Evolutionary conservation across 331 rosid genomes (phyloP).

Genomic region (Quercus lobata): DNA sequence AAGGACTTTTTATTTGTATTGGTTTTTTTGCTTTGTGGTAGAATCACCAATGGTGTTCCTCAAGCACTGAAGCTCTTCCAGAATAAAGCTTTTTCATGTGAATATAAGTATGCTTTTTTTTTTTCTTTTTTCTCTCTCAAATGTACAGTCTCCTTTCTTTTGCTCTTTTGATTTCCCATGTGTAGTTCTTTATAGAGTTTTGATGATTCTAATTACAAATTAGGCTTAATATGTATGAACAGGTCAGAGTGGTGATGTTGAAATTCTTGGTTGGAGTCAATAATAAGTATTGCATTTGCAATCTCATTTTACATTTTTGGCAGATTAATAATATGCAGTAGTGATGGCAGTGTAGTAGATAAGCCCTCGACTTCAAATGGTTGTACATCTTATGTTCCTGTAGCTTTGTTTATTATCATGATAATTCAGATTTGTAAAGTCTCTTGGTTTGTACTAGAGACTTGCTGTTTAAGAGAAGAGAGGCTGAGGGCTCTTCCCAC

Average conservation of each 20-base stretch:
- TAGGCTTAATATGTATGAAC: background rate
- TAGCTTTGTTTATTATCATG: background rate
- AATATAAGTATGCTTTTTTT: conserved; percentile 63
- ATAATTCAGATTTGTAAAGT: background rate
- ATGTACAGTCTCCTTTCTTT: conserved; percentile 1
- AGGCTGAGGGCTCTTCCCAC: too few relatives aligned
- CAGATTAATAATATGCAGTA: too few relatives aligned
- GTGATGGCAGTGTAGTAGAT: too few relatives aligned
- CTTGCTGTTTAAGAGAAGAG: too few relatives aligned
- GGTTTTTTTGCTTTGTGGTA: conserved; percentile 21
- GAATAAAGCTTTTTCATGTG: conserved; percentile 84
- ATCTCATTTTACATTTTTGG: background rate
- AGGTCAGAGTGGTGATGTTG: background rate
- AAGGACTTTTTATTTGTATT: conserved; percentile 1
- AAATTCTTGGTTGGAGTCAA: background rate
- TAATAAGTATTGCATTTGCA: background rate
- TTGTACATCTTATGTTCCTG: background rate
- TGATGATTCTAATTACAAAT: background rate
- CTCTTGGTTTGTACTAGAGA: too few relatives aligned
- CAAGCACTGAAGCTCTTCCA: conserved; percentile 77
- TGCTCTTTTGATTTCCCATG: background rate
- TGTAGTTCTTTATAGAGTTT: background rate
- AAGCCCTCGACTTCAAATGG: background rate
- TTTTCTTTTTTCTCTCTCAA: conserved; percentile 12
- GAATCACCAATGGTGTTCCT: conserved; percentile 82